These are phyloP conservation scores for Phytophthora agathidicida DNA, from an alignment of 352 stramenopile species.

Conservation along the genomic window DNA sequence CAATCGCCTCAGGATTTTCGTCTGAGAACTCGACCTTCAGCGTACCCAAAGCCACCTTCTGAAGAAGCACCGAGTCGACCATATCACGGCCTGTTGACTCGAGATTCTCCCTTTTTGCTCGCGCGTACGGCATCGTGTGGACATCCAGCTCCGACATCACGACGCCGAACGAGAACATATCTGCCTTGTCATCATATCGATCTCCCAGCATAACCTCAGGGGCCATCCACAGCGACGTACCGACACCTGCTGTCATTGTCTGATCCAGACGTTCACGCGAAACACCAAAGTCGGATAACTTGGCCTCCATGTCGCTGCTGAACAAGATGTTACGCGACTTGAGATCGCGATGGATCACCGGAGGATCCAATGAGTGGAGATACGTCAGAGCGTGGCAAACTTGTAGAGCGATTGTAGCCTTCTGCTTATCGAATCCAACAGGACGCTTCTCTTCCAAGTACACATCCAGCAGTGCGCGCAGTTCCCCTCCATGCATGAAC, in stretches of 20 bases:
- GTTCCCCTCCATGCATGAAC: constrained; percentile 43
- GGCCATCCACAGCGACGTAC: constrained; percentile 10
- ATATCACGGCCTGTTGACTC: background rate
- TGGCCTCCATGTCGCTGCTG: constrained; percentile 2
- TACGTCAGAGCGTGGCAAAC: constrained; percentile 6
- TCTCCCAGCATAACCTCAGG: background rate
- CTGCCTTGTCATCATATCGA: background rate
- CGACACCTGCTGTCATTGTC: constrained; percentile 21
- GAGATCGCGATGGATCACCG: constrained; percentile 27
- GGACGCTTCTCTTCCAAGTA: constrained; percentile 22
- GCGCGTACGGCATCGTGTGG: background rate
- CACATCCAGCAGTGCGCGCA: constrained; percentile 32
- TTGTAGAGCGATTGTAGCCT: background rate
- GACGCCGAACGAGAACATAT: background rate
- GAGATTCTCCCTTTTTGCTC: background rate
- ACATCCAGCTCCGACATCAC: background rate
- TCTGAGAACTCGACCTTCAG: constrained; percentile 30
- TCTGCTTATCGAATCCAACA: constrained; percentile 30
- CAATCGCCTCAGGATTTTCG: constrained; percentile 22
- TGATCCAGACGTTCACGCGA: constrained; percentile 14
- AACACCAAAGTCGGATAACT: constrained; percentile 41
- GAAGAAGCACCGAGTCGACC: background rate
- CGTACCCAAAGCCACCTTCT: constrained; percentile 22
- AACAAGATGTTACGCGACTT: constrained; percentile 25
- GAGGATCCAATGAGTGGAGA: constrained; percentile 13